Evolutionary conservation across 495 filamentous ascomycete genomes (phyloP), one percentile per base, ranked within the genome.

Genomic region (Hyaloscypha hepaticicola): DNA sequence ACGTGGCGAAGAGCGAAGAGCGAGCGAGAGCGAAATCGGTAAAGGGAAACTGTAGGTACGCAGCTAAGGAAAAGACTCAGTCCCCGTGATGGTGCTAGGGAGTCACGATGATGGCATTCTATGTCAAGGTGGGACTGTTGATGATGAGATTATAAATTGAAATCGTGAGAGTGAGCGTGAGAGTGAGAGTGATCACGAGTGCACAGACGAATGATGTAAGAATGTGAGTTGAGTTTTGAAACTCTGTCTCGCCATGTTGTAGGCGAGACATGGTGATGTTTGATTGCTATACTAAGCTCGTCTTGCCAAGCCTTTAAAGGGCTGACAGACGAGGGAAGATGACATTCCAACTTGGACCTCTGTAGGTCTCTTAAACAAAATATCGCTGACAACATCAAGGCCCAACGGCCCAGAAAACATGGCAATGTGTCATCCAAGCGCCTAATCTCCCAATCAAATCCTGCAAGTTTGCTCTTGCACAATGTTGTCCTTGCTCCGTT

Each of bases 221-320:
- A 24, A 14, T 53, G 21, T 53, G 50, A 24, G 50, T 53, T n/a
- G 50, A 53, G 50, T 24, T 53, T n/a, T 53, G 50, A 53, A 16
- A 53, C 50, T 53, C 50, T 53, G 50, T 53, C 50, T 53, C 50
- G 50, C 50, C 50, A 53, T 53, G 8, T 16, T 45, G 38, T 16
- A 45, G 50, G 50, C 50, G 50, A 53, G 50, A 53, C 50, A 27
- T 26, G 50, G 25, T 53, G 8, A 25, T 27, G 25, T 53, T 53
- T 53, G 50, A 53, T 27, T 53, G 38, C 50, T 53, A 24, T 53
- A 27, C 50, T 53, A 53, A 53, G 50, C 50, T 53, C 50, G 21
- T 53, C 22, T 27, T 53, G 11, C 25, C 22, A 9, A 25, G 1
- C 50, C 50, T 53, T 5, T 21, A 5, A 53, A 53, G 8, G 50